These are phyloP conservation scores for Salix suchowensis DNA, from an alignment of 345 rosid genomes.

Conservation along the genomic window DNA sequence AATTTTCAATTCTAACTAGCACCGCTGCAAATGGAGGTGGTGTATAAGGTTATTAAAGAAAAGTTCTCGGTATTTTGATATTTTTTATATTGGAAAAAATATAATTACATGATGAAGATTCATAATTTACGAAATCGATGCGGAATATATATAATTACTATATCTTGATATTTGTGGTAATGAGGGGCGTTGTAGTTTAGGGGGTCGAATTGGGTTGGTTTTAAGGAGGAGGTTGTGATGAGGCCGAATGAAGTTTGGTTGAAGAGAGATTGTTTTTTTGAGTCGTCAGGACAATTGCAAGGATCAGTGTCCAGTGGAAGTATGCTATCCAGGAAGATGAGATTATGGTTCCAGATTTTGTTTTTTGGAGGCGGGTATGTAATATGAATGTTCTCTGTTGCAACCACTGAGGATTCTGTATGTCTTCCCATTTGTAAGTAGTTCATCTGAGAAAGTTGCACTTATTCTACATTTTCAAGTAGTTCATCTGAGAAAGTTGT, in stretches of 20 bases:
- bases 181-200: constrained; percentile 35
- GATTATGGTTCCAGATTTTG: constrained; percentile 12
- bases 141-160: too few species aligned
- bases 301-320: constrained; percentile 56
- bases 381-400: constrained; percentile 14
- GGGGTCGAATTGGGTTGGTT: constrained; percentile 50
- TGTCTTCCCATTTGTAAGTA: neutral
- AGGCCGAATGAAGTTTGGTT: constrained; percentile 12
- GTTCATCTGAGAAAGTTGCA: neutral
- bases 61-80: too few species aligned
- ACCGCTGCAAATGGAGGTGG: too few species aligned
- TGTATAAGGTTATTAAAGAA: too few species aligned
- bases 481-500: neutral
- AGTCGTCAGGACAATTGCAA: constrained; percentile 36
- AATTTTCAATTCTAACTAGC: too few species aligned
- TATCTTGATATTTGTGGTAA: constrained; percentile 39
- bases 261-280: constrained; percentile 21
- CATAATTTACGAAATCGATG: too few species aligned
- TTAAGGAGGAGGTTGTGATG: constrained; percentile 43
- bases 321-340: constrained; percentile 43
- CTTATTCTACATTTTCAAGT: neutral
- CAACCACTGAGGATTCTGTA: constrained; percentile 1
- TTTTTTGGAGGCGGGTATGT: constrained; percentile 21
- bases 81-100: too few species aligned
- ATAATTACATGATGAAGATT: too few species aligned